A percentile compares a stretch with the other conserved stretches of the same genome.
phyloP scores from a whole-genome alignment of 1,284 basidiomycete species.

The Cystobasidium sp. region DNA sequence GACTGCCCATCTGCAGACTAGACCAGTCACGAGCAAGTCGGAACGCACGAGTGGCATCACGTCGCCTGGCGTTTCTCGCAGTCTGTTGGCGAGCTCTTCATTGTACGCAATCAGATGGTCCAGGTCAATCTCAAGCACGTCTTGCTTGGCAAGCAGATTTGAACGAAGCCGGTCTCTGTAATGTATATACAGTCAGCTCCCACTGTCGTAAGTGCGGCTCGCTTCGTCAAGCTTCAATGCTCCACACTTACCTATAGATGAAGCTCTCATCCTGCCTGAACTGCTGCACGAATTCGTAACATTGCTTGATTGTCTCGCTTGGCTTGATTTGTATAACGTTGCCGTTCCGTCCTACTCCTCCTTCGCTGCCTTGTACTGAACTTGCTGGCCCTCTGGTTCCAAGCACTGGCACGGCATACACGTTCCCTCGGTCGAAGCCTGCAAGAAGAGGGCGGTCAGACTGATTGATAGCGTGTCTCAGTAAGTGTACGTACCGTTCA shows the following conservation, averaged over 20 bases:
- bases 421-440: constrained; percentile 49
- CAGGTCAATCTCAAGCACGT: constrained; percentile 89
- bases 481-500: constrained; percentile 13
- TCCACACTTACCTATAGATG: constrained; percentile 70
- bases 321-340: constrained; percentile 30
- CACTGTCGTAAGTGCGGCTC: neutral
- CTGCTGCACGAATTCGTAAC: constrained; percentile 81
- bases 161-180: constrained; percentile 65
- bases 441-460: neutral
- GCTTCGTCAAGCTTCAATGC: neutral
- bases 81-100: constrained; percentile 86
- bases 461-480: too few relatives aligned
- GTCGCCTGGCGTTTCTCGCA: constrained; percentile 87
- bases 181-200: neutral
- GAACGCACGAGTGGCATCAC: constrained; percentile 78
- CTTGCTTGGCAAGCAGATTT: constrained; percentile 86
- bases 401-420: constrained; percentile 51
- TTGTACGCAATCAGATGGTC: constrained; percentile 89
- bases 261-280: constrained; percentile 88
- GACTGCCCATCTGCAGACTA: neutral
- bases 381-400: constrained; percentile 42
- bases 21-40: neutral
- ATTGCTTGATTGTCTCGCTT: constrained; percentile 71
- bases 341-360: constrained; percentile 16
- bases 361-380: constrained; percentile 21